Conservation (phyloP, 1,139 yeast species). For the Taphrina pruni region DNA sequence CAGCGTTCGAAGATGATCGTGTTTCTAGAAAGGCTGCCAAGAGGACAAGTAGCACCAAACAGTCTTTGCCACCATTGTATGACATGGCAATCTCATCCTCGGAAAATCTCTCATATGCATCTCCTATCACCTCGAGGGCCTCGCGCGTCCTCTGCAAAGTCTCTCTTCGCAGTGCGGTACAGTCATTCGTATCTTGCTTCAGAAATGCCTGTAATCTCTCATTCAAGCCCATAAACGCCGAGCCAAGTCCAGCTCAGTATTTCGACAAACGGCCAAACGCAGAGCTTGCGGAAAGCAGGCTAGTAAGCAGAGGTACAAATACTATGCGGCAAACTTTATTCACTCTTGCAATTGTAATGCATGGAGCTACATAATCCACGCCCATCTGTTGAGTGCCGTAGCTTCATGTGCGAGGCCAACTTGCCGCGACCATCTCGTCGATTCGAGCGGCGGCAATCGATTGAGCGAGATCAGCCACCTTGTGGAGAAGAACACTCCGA, state of each 20-base stretch:
- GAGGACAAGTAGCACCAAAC: constrained; percentile 77
- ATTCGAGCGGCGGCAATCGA: constrained; percentile 4
- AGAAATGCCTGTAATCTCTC: constrained; percentile 19
- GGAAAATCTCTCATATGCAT: constrained; percentile 46
- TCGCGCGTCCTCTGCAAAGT: constrained; percentile 27
- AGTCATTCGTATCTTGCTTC: not conserved
- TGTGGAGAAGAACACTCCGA: constrained; percentile 6
- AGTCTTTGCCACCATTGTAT: constrained; percentile 91
- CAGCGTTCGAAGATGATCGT: constrained; percentile 49
- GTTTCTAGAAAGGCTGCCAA: constrained; percentile 56
- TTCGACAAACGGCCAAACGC: not conserved
- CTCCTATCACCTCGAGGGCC: constrained; percentile 23
- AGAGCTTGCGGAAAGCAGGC: no score
- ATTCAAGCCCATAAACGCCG: constrained; percentile 16
- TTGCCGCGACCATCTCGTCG: constrained; percentile 14
- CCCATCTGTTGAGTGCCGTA: not conserved
- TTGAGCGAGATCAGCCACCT: constrained; percentile 7
- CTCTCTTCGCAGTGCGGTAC: constrained; percentile 11
- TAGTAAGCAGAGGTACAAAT: no score
- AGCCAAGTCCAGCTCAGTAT: not conserved
- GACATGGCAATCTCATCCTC: constrained; percentile 70
- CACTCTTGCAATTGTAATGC: no score
- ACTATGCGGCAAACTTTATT: no score
- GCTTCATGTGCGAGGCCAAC: constrained; percentile 1
- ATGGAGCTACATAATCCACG: not conserved